Evolutionary conservation across 139 green algal genomes (phyloP), one percentile per base, ranked within the genome.

Genomic region (Coccomyxa sp.): DNA sequence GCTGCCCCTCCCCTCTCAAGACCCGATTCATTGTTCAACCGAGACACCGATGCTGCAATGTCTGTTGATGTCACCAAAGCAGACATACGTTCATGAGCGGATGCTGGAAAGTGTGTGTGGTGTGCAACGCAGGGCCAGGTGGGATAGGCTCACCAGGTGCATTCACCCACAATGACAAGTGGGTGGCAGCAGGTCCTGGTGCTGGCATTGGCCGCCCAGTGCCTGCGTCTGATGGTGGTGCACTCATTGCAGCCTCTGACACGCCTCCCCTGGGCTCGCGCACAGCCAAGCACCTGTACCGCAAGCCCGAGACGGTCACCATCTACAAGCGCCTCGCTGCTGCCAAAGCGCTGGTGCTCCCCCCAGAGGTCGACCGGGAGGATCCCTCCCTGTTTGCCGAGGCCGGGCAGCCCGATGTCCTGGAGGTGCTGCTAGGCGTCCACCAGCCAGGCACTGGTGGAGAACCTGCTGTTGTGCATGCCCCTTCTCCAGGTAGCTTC

Each of bases 381-480:
- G 83, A 83, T 18, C 83, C 78, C 18, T 32, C 67, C 1, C 58
- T 86, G 51, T 79, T 86, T 75, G 78, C 83, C 31, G 83, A 60
- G 31, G 28, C 51, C 10, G 79, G 67, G 28, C 68, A 86, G 78
- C 83, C 83, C 0, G 76, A 81, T 60, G 79, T 76, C 0, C n/a
- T 81, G 79, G 83, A 86, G 28, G 58, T 83, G 21, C 68, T 86
- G 57, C 71, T 77, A 60, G 87, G 86, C n/a, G 77, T 88, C 75
- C 78, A 89, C 21, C 58, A 58, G 28, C 32, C 66, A 13, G 25
- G 38, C 11, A 67, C 81, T 66, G 81, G 67, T 15, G 81, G 81
- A 15, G 66, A 59, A 25, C 78, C 77, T 15, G 76, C 82, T 25
- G 32, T 9, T 71, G 63, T 71, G 38, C 38, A 51, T 51, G 38